phyloP scores from a whole-genome alignment of 2,329 filamentous ascomycete genomes.

The Didymella lethalis region DNA sequence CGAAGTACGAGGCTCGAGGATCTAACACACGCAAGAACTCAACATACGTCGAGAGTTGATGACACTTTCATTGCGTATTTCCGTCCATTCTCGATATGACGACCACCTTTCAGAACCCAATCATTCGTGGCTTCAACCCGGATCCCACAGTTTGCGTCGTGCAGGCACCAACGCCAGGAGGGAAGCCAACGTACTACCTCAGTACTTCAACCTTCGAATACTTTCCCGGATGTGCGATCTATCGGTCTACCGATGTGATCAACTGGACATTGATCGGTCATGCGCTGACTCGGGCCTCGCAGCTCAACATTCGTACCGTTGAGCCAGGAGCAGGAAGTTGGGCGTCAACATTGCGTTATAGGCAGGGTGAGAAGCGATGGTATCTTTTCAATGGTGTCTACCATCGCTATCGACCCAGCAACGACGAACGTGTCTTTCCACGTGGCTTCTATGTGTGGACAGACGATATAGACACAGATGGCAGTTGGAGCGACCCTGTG shows the following conservation, averaged over 20 bases:
- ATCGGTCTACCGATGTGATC: slow-evolving; percentile 59
- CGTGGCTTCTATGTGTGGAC: slow-evolving; percentile 58
- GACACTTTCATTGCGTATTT: not conserved
- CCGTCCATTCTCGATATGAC: not conserved
- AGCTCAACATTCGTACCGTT: slow-evolving; percentile 46
- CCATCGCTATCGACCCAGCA: slow-evolving; percentile 36
- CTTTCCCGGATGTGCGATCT: slow-evolving; percentile 62
- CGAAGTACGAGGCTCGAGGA: slow-evolving; percentile 3
- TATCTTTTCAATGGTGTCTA: slow-evolving; percentile 39
- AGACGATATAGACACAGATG: slow-evolving; percentile 26
- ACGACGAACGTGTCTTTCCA: slow-evolving; percentile 51
- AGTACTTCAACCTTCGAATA: slow-evolving; percentile 61
- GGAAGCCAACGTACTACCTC: slow-evolving; percentile 16
- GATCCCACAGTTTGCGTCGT: slow-evolving; percentile 55
- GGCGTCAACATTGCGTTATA: slow-evolving; percentile 35
- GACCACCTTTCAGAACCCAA: slow-evolving; percentile 50
- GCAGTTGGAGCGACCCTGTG: slow-evolving; percentile 34
- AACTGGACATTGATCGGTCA: slow-evolving; percentile 59
- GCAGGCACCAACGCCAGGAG: slow-evolving; percentile 8
- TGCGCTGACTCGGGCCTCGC: slow-evolving; percentile 47
- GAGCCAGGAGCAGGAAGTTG: slow-evolving; percentile 35
- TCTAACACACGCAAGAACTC: not conserved
- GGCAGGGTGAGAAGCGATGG: slow-evolving; percentile 21
- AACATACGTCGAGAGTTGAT: not conserved
- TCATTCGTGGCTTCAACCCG: slow-evolving; percentile 60